Conservation (phyloP, 139 green algal species). For the Asterochloris erici region DNA sequence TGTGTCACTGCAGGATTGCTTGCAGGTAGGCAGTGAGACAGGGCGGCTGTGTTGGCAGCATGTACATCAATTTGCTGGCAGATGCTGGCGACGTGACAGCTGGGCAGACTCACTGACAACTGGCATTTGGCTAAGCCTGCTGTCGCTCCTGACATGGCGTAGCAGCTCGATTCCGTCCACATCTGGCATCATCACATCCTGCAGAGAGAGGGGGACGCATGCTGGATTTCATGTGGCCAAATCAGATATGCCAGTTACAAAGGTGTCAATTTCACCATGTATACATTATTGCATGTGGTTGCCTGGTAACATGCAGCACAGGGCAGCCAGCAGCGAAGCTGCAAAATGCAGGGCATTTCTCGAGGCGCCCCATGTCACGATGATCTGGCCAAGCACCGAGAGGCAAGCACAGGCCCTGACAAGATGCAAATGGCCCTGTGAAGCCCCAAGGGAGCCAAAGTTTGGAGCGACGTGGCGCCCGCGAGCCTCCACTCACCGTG, state of each 20-base stretch:
- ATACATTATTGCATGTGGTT: too few relatives aligned
- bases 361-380: too few relatives aligned
- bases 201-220: background rate
- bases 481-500: conserved; percentile 44
- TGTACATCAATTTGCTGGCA: background rate
- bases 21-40: background rate
- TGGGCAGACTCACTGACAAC: conserved; percentile 72
- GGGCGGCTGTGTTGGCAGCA: background rate
- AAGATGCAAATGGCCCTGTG: background rate
- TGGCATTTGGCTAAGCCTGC: conserved; percentile 62
- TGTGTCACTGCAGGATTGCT: background rate
- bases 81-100: background rate
- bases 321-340: too few relatives aligned
- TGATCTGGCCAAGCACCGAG: too few relatives aligned
- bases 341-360: too few relatives aligned
- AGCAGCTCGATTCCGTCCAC: conserved; percentile 82
- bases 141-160: conserved; percentile 61
- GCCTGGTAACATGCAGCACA: too few relatives aligned
- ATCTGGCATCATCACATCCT: conserved; percentile 93
- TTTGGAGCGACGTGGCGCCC: background rate
- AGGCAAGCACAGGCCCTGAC: too few relatives aligned
- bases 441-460: background rate
- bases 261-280: too few relatives aligned
- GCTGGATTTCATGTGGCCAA: too few relatives aligned
- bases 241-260: too few relatives aligned